These are phyloP conservation scores for Trebouxiophyceae sp. DNA, from an alignment of 163 green algal species.

Conservation along the genomic window DNA sequence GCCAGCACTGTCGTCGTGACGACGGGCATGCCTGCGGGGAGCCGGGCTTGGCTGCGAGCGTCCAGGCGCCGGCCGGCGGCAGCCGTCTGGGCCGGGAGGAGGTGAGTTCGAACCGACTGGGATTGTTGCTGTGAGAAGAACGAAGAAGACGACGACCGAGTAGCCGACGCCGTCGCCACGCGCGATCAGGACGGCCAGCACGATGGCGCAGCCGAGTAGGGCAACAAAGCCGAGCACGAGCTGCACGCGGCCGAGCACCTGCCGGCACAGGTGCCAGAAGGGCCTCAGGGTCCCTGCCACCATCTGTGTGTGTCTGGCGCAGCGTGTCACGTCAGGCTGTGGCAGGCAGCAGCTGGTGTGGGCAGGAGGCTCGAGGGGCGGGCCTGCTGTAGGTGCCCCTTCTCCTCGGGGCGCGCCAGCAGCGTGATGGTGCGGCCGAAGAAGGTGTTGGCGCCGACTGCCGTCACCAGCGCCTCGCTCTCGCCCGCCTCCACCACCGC, in stretches of 20 bases:
- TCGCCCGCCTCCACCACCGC: conserved; percentile 39
- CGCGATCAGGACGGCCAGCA: conserved; percentile 11
- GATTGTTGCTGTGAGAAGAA: conserved; percentile 26
- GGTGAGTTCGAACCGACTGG: no score
- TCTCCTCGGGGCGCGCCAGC: conserved; percentile 35
- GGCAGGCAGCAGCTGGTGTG: not conserved
- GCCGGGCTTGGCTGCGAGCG: no score
- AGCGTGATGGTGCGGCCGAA: conserved; percentile 65
- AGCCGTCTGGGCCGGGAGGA: no score
- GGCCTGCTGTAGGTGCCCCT: conserved; percentile 60
- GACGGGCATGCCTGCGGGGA: conserved; percentile 52
- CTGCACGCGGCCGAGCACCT: conserved; percentile 18
- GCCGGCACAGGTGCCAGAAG: no score
- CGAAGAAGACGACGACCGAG: conserved; percentile 18
- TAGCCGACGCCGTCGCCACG: conserved; percentile 10
- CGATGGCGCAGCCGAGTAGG: conserved; percentile 9
- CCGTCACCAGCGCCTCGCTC: conserved; percentile 37
- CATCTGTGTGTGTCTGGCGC: no score
- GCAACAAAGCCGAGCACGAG: conserved; percentile 11
- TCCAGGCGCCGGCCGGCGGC: no score
- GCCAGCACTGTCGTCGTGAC: conserved; percentile 32
- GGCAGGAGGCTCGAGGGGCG: conserved; percentile 9
- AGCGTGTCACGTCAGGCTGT: no score
- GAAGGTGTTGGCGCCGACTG: conserved; percentile 50
- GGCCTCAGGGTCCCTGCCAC: no score